A percentile compares a stretch with the other conserved stretches of the same genome.
Evolutionary conservation across 495 filamentous ascomycete genomes (phyloP).

Genomic region (Neurospora terricola): DNA sequence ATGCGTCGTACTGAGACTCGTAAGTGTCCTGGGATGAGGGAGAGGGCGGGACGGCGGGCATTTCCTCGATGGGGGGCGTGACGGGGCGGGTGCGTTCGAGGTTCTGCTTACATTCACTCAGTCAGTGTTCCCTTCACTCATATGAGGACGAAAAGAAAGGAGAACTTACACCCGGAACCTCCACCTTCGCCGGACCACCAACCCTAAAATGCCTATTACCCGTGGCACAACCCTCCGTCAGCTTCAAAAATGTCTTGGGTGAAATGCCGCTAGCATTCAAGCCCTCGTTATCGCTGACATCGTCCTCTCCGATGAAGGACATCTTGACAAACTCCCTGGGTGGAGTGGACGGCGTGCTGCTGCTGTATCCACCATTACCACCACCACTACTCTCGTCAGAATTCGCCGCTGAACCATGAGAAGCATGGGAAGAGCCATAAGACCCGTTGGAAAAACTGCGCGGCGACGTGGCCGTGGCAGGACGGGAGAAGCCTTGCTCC

Average conservation of each 20-base stretch:
- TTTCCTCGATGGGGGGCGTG: not conserved
- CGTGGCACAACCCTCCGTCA: not conserved
- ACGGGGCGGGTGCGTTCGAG: not conserved
- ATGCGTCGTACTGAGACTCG: not conserved
- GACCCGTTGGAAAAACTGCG: not conserved
- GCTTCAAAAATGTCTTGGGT: not conserved
- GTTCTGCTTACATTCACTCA: not conserved
- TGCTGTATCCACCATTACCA: not conserved
- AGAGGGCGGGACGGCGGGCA: not conserved
- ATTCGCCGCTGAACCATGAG: not conserved
- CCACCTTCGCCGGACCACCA: not conserved
- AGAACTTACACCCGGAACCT: not conserved
- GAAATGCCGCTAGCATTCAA: not conserved
- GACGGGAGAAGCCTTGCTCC: not conserved
- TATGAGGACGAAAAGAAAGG: not conserved
- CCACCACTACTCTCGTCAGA: not conserved
- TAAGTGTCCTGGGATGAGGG: not conserved
- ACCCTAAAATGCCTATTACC: not conserved
- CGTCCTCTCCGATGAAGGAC: not conserved
- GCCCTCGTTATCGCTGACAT: not conserved
- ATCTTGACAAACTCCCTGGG: not conserved
- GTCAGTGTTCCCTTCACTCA: not conserved
- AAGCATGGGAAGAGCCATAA: not conserved
- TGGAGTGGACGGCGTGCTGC: not conserved
- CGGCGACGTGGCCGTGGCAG: not conserved